Percentiles rank a stretch among this genome's conserved stretches.
Evolutionary conservation across 2,329 filamentous ascomycete species (phyloP).

Genomic region (Tothia fuscella): DNA sequence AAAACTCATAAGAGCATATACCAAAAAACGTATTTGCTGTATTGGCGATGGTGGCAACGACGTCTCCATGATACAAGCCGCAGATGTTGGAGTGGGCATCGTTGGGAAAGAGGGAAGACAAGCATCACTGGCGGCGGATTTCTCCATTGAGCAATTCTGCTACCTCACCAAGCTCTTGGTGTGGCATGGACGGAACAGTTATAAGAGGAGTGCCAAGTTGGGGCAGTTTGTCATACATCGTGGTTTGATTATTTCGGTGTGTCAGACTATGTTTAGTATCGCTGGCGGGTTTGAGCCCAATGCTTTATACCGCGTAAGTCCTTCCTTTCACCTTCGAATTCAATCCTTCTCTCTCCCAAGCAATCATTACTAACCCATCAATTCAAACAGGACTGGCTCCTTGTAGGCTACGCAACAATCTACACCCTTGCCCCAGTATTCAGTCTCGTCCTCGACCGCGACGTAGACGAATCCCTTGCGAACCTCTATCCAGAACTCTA

Average conservation of each 20-base stretch:
- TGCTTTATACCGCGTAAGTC: conserved; percentile 64
- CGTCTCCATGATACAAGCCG: conserved; percentile 97
- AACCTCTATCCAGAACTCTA: conserved; percentile 96
- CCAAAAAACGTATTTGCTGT: conserved; percentile 90
- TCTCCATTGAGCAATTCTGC: conserved; percentile 89
- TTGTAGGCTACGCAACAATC: conserved; percentile 91
- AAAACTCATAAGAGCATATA: conserved; percentile 76
- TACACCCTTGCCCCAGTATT: conserved; percentile 93
- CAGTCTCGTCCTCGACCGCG: conserved; percentile 83
- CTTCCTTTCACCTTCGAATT: conserved; percentile 14
- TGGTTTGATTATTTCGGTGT: conserved; percentile 87
- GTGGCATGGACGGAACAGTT: conserved; percentile 96
- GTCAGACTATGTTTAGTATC: conserved; percentile 95
- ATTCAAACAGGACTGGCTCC: conserved; percentile 69
- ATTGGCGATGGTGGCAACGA: conserved; percentile 98
- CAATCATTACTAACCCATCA: background rate
- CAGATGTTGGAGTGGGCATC: conserved; percentile 94
- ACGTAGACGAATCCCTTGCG: conserved; percentile 86
- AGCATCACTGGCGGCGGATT: conserved; percentile 88
- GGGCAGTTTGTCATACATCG: conserved; percentile 98
- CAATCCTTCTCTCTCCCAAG: background rate
- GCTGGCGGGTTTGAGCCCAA: conserved; percentile 86
- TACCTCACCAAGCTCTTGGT: conserved; percentile 95
- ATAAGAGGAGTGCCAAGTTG: conserved; percentile 90
- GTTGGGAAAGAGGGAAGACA: conserved; percentile 96